A percentile compares a stretch with the other conserved stretches of the same genome.
Evolutionary conservation across 2,329 filamentous ascomycete species (phyloP).

Genomic region (Leptographium flavum): DNA sequence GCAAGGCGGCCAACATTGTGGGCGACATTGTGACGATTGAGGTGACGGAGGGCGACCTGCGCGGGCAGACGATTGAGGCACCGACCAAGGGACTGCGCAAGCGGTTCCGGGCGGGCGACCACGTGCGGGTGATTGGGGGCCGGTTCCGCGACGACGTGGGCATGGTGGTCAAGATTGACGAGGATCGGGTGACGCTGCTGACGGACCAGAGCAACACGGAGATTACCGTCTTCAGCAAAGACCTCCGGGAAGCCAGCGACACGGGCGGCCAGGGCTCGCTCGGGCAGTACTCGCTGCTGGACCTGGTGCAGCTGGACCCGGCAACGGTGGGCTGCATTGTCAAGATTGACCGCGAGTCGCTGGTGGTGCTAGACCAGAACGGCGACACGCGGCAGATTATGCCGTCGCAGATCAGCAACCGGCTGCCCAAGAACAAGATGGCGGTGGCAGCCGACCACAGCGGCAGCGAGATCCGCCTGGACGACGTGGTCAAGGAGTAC

Average conservation of each 20-base stretch:
- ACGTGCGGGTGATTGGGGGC: constrained; percentile 96
- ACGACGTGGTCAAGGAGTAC: constrained; percentile 85
- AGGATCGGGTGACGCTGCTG: constrained; percentile 83
- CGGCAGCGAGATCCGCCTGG: constrained; percentile 80
- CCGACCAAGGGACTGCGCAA: constrained; percentile 87
- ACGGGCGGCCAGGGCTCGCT: constrained; percentile 71
- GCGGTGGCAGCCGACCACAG: constrained; percentile 87
- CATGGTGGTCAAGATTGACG: constrained; percentile 87
- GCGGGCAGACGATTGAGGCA: constrained; percentile 77
- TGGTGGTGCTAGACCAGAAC: constrained; percentile 83
- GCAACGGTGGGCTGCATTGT: constrained; percentile 87
- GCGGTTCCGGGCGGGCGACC: constrained; percentile 82
- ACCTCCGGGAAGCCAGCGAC: constrained; percentile 84
- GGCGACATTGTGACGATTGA: constrained; percentile 84
- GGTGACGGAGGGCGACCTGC: constrained; percentile 70
- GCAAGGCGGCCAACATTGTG: constrained; percentile 72
- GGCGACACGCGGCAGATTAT: constrained; percentile 69
- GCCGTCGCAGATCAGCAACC: constrained; percentile 84
- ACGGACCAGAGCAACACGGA: constrained; percentile 88
- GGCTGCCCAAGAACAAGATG: constrained; percentile 65
- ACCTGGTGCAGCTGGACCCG: constrained; percentile 85
- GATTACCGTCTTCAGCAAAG: constrained; percentile 96
- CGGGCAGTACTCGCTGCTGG: constrained; percentile 84
- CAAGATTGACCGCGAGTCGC: constrained; percentile 86
- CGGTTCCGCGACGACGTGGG: constrained; percentile 90